Percentiles rank a stretch among this genome's conserved stretches.
These are phyloP conservation scores for Pleurotus ostreatus DNA, from an alignment of 768 basidiomycete species.

Conservation along the genomic window DNA sequence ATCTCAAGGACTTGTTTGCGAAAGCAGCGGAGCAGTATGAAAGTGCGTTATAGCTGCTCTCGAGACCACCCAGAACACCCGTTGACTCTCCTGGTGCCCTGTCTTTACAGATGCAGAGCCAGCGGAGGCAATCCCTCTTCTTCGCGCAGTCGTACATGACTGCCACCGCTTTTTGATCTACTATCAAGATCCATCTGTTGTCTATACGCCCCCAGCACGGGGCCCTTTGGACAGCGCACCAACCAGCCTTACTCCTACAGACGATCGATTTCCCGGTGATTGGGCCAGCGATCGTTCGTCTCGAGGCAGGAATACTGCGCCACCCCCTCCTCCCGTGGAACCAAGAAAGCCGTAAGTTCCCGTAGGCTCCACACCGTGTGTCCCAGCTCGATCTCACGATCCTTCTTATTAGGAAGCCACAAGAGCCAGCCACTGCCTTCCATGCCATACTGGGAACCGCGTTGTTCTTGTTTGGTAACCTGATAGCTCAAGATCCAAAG, in stretches of 20 bases:
- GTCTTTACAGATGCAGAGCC: constrained; percentile 36
- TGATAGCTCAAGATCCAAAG: constrained; percentile 48
- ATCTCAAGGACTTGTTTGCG: constrained; percentile 59
- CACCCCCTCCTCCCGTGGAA: constrained; percentile 6
- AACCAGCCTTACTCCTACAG: constrained; percentile 11
- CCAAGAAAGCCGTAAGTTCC: constrained; percentile 4
- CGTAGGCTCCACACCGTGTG: not conserved
- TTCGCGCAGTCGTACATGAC: constrained; percentile 64
- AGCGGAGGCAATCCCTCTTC: constrained; percentile 45
- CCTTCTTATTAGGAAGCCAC: constrained; percentile 25
- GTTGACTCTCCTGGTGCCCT: too few species aligned
- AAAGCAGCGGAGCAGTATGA: constrained; percentile 58
- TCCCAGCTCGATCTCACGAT: constrained; percentile 9
- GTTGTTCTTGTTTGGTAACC: constrained; percentile 60
- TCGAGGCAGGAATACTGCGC: constrained; percentile 6
- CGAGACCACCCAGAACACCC: too few species aligned
- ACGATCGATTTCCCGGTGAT: constrained; percentile 13
- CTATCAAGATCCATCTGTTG: constrained; percentile 52
- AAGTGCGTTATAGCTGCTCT: constrained; percentile 30
- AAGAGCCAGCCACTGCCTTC: constrained; percentile 60
- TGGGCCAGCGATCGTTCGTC: constrained; percentile 13
- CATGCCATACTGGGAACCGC: constrained; percentile 62
- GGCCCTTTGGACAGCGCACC: constrained; percentile 15
- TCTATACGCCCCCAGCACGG: constrained; percentile 31
- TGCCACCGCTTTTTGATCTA: constrained; percentile 57